Evolutionary conservation across 1,139 yeast species (phyloP), one percentile per base, ranked within the genome.

Genomic region (Taiozyma onychis): DNA sequence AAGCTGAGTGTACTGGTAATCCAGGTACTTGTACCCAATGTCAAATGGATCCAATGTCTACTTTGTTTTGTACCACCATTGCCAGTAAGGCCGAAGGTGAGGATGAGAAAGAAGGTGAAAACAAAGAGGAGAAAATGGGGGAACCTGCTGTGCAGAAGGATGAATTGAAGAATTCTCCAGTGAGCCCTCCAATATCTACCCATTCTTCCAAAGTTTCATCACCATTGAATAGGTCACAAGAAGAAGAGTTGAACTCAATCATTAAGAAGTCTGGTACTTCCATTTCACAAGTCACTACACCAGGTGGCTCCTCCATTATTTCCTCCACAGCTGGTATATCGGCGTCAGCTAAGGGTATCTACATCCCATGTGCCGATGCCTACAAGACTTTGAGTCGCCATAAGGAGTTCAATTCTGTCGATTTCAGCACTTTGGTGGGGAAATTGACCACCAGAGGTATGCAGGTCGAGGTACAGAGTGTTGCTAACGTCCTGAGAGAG

Each of bases 1-100:
- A 48, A 30, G 44, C 43, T 32, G 45, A 58, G 4, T 88, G 95
- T 66, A 85, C 93, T 0, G 96, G 95, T 0, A 81, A 86, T 60
- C 96, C 97, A 16, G 97, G 96, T 6, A 82, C 90, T 8, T 90
- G 97, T 66, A 69, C 71, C 22, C 95, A 86, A 68, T 90, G 97
- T 68, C 95, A 85, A 62, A 67, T 74, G 52, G 96, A 89, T 65
- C 96, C 96, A 42, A 83, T 88, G 90, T 85, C 93, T 6, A 88
- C 95, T 1, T 71, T 88, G 41, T 89, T 89, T 70, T 89, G 97
- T 69, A 83, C 95, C 1, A 86, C 96, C 0, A 82, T 88, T 42
- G 95, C 96, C 6, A 77, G 78, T 50, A 77, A 76, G 58, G 77
- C 71, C 1, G 63, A 57, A 49, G 62, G 48, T 26, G 56, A 52